These are phyloP conservation scores for Penicillium sp. DNA, from an alignment of 2,329 filamentous ascomycete species.

Conservation along the genomic window DNA sequence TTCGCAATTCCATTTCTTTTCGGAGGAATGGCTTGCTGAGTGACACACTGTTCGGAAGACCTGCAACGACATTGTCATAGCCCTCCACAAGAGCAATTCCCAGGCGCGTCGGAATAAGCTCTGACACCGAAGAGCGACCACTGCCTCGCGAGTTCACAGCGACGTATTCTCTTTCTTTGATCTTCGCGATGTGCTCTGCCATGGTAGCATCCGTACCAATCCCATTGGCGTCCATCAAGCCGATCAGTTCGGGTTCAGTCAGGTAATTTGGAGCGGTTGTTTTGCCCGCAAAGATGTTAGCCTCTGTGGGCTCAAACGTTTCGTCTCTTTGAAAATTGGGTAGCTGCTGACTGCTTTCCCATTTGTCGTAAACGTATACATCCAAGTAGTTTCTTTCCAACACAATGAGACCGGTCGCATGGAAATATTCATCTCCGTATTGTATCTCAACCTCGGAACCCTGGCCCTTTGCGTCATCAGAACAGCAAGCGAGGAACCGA, in stretches of 20 bases:
- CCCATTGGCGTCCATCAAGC: conserved; percentile 96
- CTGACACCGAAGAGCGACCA: conserved; percentile 61
- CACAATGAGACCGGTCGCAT: conserved; percentile 80
- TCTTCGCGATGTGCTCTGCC: conserved; percentile 97
- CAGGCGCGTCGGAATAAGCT: conserved; percentile 90
- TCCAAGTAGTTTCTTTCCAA: conserved; percentile 90
- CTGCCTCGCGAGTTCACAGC: conserved; percentile 60
- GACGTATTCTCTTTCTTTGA: conserved; percentile 87
- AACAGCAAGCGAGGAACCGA: conserved; percentile 92
- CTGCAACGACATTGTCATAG: conserved; percentile 91
- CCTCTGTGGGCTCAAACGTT: conserved; percentile 82
- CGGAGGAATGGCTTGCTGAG: conserved; percentile 93
- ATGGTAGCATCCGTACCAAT: conserved; percentile 99
- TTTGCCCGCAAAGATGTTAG: conserved; percentile 86
- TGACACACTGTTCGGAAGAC: conserved; percentile 65
- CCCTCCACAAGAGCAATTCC: conserved; percentile 91
- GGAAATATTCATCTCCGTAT: conserved; percentile 82
- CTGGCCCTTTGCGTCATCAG: conserved; percentile 86
- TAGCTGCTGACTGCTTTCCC: conserved; percentile 83
- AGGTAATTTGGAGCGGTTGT: conserved; percentile 82
- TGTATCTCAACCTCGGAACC: conserved; percentile 81
- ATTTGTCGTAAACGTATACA: conserved; percentile 94
- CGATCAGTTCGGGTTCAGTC: conserved; percentile 93
- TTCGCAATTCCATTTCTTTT: conserved; percentile 96
- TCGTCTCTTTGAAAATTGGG: conserved; percentile 80